These are phyloP conservation scores for Cryptosporidium tyzzeri DNA, from an alignment of 169 alveolate genomes.

Conservation along the genomic window DNA sequence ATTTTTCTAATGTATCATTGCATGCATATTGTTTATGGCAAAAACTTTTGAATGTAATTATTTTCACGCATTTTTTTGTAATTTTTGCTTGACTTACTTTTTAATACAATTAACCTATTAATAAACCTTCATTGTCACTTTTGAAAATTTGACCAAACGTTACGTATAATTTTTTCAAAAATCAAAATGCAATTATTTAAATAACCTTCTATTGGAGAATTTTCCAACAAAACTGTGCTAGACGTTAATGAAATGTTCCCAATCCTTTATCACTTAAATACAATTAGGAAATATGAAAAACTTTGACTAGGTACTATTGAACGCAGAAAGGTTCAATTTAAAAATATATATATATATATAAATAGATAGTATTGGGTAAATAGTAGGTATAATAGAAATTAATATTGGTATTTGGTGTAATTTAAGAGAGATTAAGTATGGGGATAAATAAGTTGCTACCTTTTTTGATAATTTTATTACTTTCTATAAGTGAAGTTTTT, in stretches of 20 bases:
- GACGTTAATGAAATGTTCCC: conserved; percentile 37
- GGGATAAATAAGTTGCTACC: not conserved
- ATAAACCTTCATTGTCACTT: not conserved
- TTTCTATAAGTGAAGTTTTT: not conserved
- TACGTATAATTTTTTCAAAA: not conserved
- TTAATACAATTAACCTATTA: not conserved
- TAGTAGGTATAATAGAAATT: conserved; percentile 22
- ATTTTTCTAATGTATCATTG: not conserved
- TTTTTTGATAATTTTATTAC: not conserved
- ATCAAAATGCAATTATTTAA: not conserved
- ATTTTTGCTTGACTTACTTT: not conserved
- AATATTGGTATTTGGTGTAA: not conserved
- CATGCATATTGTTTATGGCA: not conserved
- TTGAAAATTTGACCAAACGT: conserved; percentile 13
- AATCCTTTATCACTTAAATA: conserved; percentile 13
- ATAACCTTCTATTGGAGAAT: not conserved
- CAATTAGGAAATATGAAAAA: not conserved
- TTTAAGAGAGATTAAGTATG: not conserved
- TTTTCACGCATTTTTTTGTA: not conserved
- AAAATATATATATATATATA: not conserved
- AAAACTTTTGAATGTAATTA: too few species aligned
- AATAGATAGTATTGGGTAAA: not conserved
- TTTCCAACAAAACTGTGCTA: conserved; percentile 14
- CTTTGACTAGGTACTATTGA: not conserved
- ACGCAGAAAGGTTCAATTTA: not conserved